Percentiles rank a stretch among this genome's conserved stretches.
Conservation (phyloP, 768 basidiomycete species). For the Boletus bicolor region DNA sequence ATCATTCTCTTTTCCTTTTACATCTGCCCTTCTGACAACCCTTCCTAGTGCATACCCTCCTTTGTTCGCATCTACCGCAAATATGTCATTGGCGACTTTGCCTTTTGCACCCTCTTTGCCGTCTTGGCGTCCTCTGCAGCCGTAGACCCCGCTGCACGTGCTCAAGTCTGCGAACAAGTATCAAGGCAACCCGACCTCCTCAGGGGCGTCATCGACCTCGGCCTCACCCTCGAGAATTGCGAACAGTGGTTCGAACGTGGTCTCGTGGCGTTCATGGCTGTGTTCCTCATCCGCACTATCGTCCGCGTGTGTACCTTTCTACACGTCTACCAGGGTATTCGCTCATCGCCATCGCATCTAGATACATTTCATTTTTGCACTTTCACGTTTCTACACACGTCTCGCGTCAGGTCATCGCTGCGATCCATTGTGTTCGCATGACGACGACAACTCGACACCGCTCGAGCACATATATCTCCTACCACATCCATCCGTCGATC, state of each 20-base stretch:
- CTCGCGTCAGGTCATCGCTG: slow-evolving; percentile 42
- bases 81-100: slow-evolving; percentile 76
- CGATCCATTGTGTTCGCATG: slow-evolving; percentile 8
- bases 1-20: slow-evolving; percentile 13
- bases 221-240: slow-evolving; percentile 76
- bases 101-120: slow-evolving; percentile 61
- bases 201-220: slow-evolving; percentile 65
- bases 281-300: slow-evolving; percentile 60
- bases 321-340: background rate
- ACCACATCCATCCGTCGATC: slow-evolving; percentile 29
- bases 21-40: background rate
- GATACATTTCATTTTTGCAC: slow-evolving; percentile 75
- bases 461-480: slow-evolving; percentile 66
- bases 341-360: slow-evolving; percentile 26
- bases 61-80: slow-evolving; percentile 80
- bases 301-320: slow-evolving; percentile 51
- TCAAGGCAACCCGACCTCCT: slow-evolving; percentile 74
- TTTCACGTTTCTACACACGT: slow-evolving; percentile 62
- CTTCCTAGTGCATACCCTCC: slow-evolving; percentile 52
- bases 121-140: slow-evolving; percentile 55
- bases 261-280: slow-evolving; percentile 52
- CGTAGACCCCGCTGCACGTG: slow-evolving; percentile 52
- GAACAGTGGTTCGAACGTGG: slow-evolving; percentile 75
- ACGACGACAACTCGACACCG: slow-evolving; percentile 26
- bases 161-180: slow-evolving; percentile 69